Percentiles rank a stretch among this genome's conserved stretches.
phyloP scores from a whole-genome alignment of 805 yeast species.

The Clavispora vitiphila region DNA sequence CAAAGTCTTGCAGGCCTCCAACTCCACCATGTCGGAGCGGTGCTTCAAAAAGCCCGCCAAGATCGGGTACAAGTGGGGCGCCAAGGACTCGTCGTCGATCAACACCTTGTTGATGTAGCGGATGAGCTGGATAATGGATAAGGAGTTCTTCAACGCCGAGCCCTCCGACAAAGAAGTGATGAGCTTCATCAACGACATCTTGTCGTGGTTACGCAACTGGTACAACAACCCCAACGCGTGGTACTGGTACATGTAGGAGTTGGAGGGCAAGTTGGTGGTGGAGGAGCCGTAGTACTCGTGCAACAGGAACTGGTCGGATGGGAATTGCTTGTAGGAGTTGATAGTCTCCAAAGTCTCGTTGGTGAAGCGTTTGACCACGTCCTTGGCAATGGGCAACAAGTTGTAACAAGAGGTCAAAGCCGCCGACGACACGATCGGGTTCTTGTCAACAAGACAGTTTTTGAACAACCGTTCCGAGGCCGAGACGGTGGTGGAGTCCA shows the following conservation, averaged over 20 bases:
- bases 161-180: slow-evolving; percentile 70
- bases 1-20: slow-evolving; percentile 84
- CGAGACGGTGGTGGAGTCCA: slow-evolving; percentile 86
- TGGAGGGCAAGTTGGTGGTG: slow-evolving; percentile 50
- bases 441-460: slow-evolving; percentile 86
- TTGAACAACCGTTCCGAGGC: slow-evolving; percentile 90
- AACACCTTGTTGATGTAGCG: slow-evolving; percentile 73
- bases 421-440: slow-evolving; percentile 88
- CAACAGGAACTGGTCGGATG: slow-evolving; percentile 43
- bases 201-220: slow-evolving; percentile 83
- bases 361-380: slow-evolving; percentile 88
- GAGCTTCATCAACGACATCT: slow-evolving; percentile 88
- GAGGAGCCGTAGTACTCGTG: slow-evolving; percentile 54
- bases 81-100: slow-evolving; percentile 63
- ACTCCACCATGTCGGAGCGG: slow-evolving; percentile 82
- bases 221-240: slow-evolving; percentile 92
- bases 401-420: slow-evolving; percentile 90
- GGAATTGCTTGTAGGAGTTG: slow-evolving; percentile 52
- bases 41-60: slow-evolving; percentile 69
- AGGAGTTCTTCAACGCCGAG: slow-evolving; percentile 63
- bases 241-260: slow-evolving; percentile 84
- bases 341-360: slow-evolving; percentile 94
- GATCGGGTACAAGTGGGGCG: slow-evolving; percentile 55
- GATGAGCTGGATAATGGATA: slow-evolving; percentile 81
- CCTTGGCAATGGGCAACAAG: slow-evolving; percentile 81